Evolutionary conservation across 345 rosid species (phyloP).

Genomic region (Rhodomyrtus tomentosa): DNA sequence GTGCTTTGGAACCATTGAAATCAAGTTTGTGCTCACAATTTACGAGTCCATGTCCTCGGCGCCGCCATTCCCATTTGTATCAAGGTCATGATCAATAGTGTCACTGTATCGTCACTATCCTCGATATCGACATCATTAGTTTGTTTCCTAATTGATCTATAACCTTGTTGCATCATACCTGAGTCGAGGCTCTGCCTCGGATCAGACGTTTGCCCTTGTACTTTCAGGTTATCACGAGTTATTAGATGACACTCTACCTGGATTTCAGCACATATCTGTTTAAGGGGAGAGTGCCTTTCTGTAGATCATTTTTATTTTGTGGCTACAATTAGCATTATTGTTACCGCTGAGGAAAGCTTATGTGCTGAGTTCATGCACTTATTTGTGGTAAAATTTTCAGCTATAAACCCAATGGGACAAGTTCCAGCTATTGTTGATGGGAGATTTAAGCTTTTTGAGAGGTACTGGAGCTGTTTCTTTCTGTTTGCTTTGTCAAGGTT

Average conservation of each 20-base stretch:
- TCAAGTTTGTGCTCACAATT: not conserved
- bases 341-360: not conserved
- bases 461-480: conserved; percentile 23
- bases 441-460: conserved; percentile 70
- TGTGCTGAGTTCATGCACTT: not conserved
- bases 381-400: conserved; percentile 22
- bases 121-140: too few relatives aligned
- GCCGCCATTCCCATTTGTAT: too few relatives aligned
- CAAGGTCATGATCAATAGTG: too few relatives aligned
- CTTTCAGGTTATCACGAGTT: not conserved
- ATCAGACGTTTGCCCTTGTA: not conserved
- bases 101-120: too few relatives aligned
- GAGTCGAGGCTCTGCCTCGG: not conserved
- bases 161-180: not conserved
- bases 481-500: not conserved
- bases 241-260: not conserved
- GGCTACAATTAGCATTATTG: not conserved
- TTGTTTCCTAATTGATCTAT: not conserved
- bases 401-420: conserved; percentile 51
- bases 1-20: not conserved
- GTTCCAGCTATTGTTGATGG: conserved; percentile 82
- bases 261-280: not conserved
- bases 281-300: not conserved
- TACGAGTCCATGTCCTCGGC: too few relatives aligned
- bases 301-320: not conserved